Base-by-base conservation (phyloP, 495 filamentous ascomycete genomes). In the Hypomontagnella monticulosa region DNA sequence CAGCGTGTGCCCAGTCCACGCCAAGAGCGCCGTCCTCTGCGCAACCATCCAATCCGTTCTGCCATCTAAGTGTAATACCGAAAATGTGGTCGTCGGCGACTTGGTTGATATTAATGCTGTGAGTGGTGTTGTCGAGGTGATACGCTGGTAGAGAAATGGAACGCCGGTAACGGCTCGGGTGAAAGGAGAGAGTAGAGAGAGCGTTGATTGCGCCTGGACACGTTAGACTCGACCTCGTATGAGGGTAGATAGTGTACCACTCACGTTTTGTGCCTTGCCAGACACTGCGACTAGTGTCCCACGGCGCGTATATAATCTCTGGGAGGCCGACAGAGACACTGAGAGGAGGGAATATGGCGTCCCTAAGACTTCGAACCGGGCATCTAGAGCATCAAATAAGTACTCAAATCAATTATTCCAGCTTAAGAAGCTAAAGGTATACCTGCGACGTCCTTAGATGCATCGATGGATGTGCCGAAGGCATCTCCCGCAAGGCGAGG, bases 41-140 rank as follows among this genome's bases (percentile, higher is more conserved):
- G 90, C 83, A 23, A 99, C 79, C 82, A 94, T 93, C 95, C 96
- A 99, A 79, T 99, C 95, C 58, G 90, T 85, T n/a, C 92, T 91
- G 27, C 95, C 95, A 81, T 99, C 91, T 34, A 99, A 85, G 69
- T 93, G 87, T 14, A 99, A 81, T 14, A 96, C 87, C 15, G 88
- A 87, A 68, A 99, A 93, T 7, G 93, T 93, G 0, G 93, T 92
- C 46, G 86, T 83, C 4, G 90, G 87, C 2, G 92, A 91, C 74
- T 92, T 95, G 30, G 93, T 91, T 18, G 91, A 90, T 53, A 99
- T 88, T 57, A 98, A 80, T 32, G 91, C 91, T 5, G 89, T 93
- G 61, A 97, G 85, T 2, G 94, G 93, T 41, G 84, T 91, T 2
- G 93, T 91, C 1, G 93, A 95, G 52, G 90, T 87, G 56, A 97